Evolutionary conservation across 495 filamentous ascomycete species (phyloP).

Genomic region (Cercophora newfieldiana): DNA sequence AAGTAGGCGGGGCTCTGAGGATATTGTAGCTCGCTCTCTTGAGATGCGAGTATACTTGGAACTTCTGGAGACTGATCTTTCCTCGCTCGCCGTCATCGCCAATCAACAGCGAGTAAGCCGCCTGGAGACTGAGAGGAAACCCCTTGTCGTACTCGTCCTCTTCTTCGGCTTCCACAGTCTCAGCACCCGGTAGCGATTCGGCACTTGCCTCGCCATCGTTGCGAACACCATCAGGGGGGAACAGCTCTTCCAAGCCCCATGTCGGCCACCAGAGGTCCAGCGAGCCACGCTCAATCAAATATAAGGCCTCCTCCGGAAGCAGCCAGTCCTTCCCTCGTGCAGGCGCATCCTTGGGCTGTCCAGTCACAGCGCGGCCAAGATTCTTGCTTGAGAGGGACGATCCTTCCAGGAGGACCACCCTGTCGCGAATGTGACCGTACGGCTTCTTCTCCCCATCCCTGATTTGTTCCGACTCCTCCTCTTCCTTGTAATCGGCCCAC

Average conservation of each 20-base stretch:
- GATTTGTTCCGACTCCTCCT: conserved; percentile 24
- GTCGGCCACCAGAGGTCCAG: conserved; percentile 82
- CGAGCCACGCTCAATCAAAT: conserved; percentile 80
- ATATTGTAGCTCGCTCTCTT: conserved; percentile 83
- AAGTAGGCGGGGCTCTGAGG: conserved; percentile 57
- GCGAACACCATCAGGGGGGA: conserved; percentile 23
- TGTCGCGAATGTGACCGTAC: conserved; percentile 43
- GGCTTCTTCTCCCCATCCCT: conserved; percentile 31
- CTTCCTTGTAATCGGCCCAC: conserved; percentile 39
- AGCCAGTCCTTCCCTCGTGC: conserved; percentile 69
- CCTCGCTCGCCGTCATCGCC: conserved; percentile 61
- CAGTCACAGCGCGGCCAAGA: conserved; percentile 47
- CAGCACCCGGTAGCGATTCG: conserved; percentile 20
- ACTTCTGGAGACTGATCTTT: conserved; percentile 71
- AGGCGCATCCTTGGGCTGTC: conserved; percentile 41
- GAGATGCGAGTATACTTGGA: conserved; percentile 80
- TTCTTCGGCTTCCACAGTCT: conserved; percentile 8
- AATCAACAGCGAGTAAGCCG: conserved; percentile 78
- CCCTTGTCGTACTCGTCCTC: conserved; percentile 58
- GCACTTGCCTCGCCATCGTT: conserved; percentile 26
- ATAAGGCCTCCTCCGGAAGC: conserved; percentile 89
- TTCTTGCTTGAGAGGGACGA: conserved; percentile 40
- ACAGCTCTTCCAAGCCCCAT: conserved; percentile 40
- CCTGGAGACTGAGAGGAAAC: conserved; percentile 84
- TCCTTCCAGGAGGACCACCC: conserved; percentile 51